Base-by-base conservation (phyloP, 1,284 basidiomycete species). In the Ustilago esculenta region DNA sequence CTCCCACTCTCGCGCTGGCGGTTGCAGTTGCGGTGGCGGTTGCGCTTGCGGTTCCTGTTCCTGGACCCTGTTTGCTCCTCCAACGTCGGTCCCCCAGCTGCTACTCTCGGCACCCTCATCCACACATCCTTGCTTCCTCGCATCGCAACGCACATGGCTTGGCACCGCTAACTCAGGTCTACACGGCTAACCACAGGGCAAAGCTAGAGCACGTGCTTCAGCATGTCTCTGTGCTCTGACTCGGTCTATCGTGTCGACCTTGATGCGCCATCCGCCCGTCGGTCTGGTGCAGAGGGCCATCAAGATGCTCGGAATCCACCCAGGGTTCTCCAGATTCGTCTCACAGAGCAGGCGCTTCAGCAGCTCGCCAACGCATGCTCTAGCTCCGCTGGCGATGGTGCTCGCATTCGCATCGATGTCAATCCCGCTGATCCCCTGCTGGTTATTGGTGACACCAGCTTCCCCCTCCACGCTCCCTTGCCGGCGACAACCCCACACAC, bases 171-270 rank as follows among this genome's bases (percentile, higher is more conserved):
- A 17, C 17, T 6, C 12, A 35, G 33, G 33, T n/a, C 33, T 12
- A 6, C 33, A 5, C n/a, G n/a, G n/a, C n/a, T n/a, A n/a, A n/a
- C n/a, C n/a, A n/a, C n/a, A n/a, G n/a, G n/a, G n/a, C n/a, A n/a
- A n/a, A n/a, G n/a, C n/a, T 12, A 29, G 7, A 29, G 27, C 27
- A 29, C 33, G 27, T 46, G 44, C 21, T 32, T 27, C 37, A 45
- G 8, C 4, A 66, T 66, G 63, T 59, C 56, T 27, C 44, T 66
- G 29, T 52, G 56, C 14, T 20, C 56, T 6, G 63, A 66, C 43
- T 54, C 63, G 37, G 48, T 66, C 24, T 66, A 66, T 29, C 56
- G 63, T 32, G 56, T 59, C 14, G 56, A 60, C 25, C 44, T 59
- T 8, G 33, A 30, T 8, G 33, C 12, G 9, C 32, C 39, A 33